Base-by-base conservation (phyloP, 306 rosid genomes). In the Trifolium repens region DNA sequence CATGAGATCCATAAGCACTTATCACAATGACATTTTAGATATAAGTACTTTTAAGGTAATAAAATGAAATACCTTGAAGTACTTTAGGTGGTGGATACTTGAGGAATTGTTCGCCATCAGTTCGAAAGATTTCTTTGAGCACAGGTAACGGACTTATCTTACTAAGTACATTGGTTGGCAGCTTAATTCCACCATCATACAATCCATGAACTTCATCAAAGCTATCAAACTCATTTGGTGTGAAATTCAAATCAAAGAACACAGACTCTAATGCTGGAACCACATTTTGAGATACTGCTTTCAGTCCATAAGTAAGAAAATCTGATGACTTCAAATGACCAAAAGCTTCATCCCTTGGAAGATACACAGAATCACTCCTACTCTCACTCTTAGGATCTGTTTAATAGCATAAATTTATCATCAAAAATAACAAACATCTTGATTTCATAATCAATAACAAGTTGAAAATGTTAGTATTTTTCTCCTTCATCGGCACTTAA, bases 341-440 rank as follows among this genome's bases (percentile, higher is more conserved):
- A 76, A 91, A 89, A 26, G 83, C 79, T 67, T 91, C 97, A 55
- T 89, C 97, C 74, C 93, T 86, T 17, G 96, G 97, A 22, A 90
- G 83, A 19, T 91, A 91, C 67, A 91, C 65, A 35, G 44, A 79
- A 6, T 52, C 5, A 59, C 74, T 69, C 27, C 82, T 83, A 24
- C 76, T 87, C 88, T 91, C 94, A 35, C 53, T 53, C 0, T 77
- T 62, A 2, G 83, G 90, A 85, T 89, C 94, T 89, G 83, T 27
- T 43, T 39, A 59, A 17, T 65, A 35, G 5, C 35, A 32, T 32
- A 32, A 32, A 32, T 32, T 32, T 43, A 11, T 43, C 3, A 43
- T 43, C 5, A 43, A 43, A 15, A 43, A 3, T 43, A 43, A 11
- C 49, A 43, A 32, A 32, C 1, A 9, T 43, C 49, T 11, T 43